Percentiles rank a stretch among this genome's conserved stretches.
Conservation (phyloP, 2,329 filamentous ascomycete species). For the Lithohypha guttulata region DNA sequence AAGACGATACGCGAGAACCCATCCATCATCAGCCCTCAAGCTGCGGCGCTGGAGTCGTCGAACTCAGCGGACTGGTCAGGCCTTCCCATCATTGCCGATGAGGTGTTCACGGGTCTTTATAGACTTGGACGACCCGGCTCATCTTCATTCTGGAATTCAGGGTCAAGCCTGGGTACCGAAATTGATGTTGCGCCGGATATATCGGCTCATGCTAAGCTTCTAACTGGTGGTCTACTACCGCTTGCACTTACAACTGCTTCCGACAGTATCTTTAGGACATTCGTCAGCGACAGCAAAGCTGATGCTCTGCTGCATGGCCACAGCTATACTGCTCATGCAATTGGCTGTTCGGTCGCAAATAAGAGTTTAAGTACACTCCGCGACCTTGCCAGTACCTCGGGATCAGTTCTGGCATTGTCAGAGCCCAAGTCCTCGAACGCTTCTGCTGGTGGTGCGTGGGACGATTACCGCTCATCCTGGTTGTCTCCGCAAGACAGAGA, state of each 20-base stretch:
- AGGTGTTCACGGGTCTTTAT: slow-evolving; percentile 79
- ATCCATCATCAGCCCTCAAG: slow-evolving; percentile 40
- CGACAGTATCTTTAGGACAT: slow-evolving; percentile 60
- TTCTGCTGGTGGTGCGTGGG: slow-evolving; percentile 3
- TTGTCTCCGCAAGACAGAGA: slow-evolving; percentile 10
- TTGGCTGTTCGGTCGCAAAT: slow-evolving; percentile 70
- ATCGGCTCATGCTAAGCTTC: slow-evolving; percentile 69
- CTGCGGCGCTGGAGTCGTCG: slow-evolving; percentile 9
- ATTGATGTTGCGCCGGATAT: slow-evolving; percentile 56
- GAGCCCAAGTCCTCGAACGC: too few relatives aligned
- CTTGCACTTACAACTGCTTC: slow-evolving; percentile 68
- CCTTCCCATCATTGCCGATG: slow-evolving; percentile 70
- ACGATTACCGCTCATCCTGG: background rate
- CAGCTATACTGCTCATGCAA: slow-evolving; percentile 74
- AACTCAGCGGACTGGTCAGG: slow-evolving; percentile 49
- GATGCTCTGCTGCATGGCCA: slow-evolving; percentile 75
- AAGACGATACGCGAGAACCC: slow-evolving; percentile 52
- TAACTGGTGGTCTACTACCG: slow-evolving; percentile 70
- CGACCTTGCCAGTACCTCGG: too few relatives aligned
- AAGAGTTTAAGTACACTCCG: slow-evolving; percentile 52
- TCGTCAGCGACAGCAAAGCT: slow-evolving; percentile 60
- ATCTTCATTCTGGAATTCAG: slow-evolving; percentile 50
- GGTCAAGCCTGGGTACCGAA: background rate
- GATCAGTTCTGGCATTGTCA: too few relatives aligned
- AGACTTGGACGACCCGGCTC: slow-evolving; percentile 64